Conservation (phyloP, 805 yeast genomes). For the Teunomyces tritomae region DNA sequence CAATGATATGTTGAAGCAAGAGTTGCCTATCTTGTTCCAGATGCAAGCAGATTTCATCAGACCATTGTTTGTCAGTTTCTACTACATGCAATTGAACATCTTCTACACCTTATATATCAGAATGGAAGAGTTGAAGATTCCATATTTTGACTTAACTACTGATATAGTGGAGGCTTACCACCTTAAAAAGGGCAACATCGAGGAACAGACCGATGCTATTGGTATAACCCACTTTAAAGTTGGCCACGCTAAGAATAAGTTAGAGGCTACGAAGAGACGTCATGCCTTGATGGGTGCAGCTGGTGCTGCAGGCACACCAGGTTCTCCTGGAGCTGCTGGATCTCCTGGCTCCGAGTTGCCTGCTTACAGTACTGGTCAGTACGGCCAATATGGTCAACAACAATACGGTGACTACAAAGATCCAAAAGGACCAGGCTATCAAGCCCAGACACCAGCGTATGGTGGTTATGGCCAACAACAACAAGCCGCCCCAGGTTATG, state of each 20-base stretch:
- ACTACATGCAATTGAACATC: constrained; percentile 96
- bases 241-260: constrained; percentile 81
- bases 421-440: constrained; percentile 14
- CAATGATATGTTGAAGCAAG: constrained; percentile 89
- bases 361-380: constrained; percentile 11
- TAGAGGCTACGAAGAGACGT: constrained; percentile 79
- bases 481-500: constrained; percentile 13
- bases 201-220: constrained; percentile 83
- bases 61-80: constrained; percentile 90
- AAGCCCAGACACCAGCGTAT: constrained; percentile 10
- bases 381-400: constrained; percentile 18
- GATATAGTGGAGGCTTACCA: constrained; percentile 81
- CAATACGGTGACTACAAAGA: constrained; percentile 23
- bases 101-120: constrained; percentile 87
- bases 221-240: constrained; percentile 88
- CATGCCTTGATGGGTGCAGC: constrained; percentile 48
- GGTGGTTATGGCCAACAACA: constrained; percentile 14
- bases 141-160: constrained; percentile 83
- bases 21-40: constrained; percentile 81
- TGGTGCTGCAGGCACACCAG: constrained; percentile 19
- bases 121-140: constrained; percentile 95
- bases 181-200: constrained; percentile 84
- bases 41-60: constrained; percentile 89
- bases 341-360: constrained; percentile 15
- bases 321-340: constrained; percentile 10